A percentile compares a stretch with the other conserved stretches of the same genome.
These are phyloP conservation scores for Colletotrichum sp. DNA, from an alignment of 2,329 filamentous ascomycete species.

Conservation along the genomic window DNA sequence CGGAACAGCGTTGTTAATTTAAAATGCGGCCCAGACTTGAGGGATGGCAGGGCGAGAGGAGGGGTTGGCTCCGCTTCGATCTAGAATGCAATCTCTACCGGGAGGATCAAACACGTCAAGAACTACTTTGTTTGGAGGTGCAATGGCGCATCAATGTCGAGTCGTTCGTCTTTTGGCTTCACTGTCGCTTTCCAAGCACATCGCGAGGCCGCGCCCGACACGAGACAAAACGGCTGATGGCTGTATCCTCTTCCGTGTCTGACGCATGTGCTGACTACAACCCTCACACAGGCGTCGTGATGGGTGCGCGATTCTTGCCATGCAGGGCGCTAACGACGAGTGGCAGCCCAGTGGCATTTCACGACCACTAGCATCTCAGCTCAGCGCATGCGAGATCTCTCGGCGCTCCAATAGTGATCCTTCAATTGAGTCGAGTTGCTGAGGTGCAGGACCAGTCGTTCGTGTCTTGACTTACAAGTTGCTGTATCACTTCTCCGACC, in stretches of 20 bases:
- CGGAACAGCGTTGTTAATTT: constrained; percentile 1
- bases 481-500: neutral
- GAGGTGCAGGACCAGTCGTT: neutral
- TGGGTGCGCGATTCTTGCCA: neutral
- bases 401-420: neutral
- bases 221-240: neutral
- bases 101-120: constrained; percentile 10
- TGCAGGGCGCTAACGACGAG: neutral
- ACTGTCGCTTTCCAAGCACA: neutral
- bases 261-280: neutral
- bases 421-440: neutral
- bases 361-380: neutral
- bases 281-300: neutral
- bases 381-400: neutral
- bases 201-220: neutral
- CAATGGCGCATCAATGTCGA: neutral
- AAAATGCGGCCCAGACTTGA: neutral
- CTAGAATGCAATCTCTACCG: neutral
- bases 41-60: neutral
- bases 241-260: neutral
- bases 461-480: constrained; percentile 1
- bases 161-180: neutral
- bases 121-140: neutral
- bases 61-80: neutral
- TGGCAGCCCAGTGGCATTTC: neutral